Base-by-base conservation (phyloP, 768 basidiomycete genomes). In the Strobilomyces confusus region DNA sequence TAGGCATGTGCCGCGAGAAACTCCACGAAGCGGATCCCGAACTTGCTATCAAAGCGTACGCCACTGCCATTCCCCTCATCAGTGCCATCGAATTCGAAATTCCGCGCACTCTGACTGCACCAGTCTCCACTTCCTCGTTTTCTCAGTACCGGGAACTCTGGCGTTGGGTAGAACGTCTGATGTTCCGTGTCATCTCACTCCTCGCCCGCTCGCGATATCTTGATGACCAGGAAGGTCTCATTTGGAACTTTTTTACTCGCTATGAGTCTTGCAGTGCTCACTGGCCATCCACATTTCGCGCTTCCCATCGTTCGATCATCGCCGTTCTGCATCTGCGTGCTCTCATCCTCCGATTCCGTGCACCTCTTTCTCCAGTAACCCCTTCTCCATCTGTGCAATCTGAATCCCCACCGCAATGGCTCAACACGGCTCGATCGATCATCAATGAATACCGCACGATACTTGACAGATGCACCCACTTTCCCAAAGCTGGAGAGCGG, bases 231-330 rank as follows among this genome's bases (percentile, higher is more conserved):
- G 61, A 63, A 20, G 69, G 72, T 42, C 73, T 73, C 11, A 65
- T 87, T n/a, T 88, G 85, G 85, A 71, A 72, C 4, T 78, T 89
- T 69, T 73, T 90, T 44, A 69, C 71, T 12, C 79, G 80, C 46
- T 91, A 91, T 63, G 75, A 74, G 33, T 62, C 75, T 1, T 86
- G 81, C 63, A 84, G 79, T 59, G 67, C 76, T 4, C 79, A 81
- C 58, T 95, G 92, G 92, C 89, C 90, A 6, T 69, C 89, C 5
- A 77, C 77, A 3, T 98, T 95, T 69, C 81, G 90, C 12, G 78
- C 92, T 41, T 73, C 73, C 9, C 89, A 94, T 64, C 82, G 92
- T 13, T 84, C 85, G 5, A 79, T 82, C 3, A 73, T 94, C 34
- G 77, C 81, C 9, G 74, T 79, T 7, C 73, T 98, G 8, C 84